These are phyloP conservation scores for Cystofilobasidium bisporidii DNA, from an alignment of 768 basidiomycete genomes.

Conservation along the genomic window DNA sequence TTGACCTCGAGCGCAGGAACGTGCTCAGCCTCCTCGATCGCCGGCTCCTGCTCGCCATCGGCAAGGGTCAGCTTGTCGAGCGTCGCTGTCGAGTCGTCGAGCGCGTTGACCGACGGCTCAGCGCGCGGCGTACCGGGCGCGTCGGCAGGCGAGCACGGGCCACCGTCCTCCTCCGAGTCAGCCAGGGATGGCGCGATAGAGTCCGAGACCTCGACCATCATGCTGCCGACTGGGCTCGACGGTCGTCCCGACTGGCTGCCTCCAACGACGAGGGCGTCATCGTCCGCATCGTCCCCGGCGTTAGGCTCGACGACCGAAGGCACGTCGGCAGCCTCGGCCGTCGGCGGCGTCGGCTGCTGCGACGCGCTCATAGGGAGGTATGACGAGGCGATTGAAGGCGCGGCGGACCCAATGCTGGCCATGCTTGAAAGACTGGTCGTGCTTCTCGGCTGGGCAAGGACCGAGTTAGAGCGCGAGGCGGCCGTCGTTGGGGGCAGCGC, in stretches of 20 bases:
- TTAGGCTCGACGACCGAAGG: not conserved
- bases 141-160: not conserved
- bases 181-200: conserved; percentile 2
- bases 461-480: not conserved
- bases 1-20: conserved; percentile 4
- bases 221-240: conserved; percentile 2
- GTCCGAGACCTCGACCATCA: conserved; percentile 5
- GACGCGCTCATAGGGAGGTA: conserved; percentile 3
- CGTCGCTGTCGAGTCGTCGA: not conserved
- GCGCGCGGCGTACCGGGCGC: not conserved
- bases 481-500: not conserved
- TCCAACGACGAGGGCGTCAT: not conserved
- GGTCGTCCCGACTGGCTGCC: not conserved
- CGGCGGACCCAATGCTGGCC: not conserved
- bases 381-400: conserved; percentile 2
- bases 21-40: conserved; percentile 10
- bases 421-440: not conserved
- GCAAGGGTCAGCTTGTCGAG: not conserved
- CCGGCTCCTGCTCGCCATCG: not conserved
- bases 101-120: not conserved
- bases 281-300: not conserved
- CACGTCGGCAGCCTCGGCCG: not conserved
- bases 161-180: not conserved
- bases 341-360: not conserved
- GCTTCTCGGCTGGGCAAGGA: conserved; percentile 7